Base-by-base conservation (phyloP, 2,329 filamentous ascomycete species). In the Fusarium irregulare region DNA sequence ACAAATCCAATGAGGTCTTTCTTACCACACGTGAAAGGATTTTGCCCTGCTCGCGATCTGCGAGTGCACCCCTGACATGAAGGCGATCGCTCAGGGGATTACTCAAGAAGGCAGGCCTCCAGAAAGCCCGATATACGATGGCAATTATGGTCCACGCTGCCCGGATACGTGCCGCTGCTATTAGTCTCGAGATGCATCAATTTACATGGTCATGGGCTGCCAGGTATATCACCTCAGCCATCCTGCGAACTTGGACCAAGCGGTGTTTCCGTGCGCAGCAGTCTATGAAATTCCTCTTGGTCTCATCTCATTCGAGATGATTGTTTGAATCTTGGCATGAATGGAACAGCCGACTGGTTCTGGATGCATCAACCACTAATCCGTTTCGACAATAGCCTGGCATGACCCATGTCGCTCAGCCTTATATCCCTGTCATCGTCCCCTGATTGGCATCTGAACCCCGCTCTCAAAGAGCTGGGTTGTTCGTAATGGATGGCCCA, bases 391-490 rank as follows among this genome's bases (percentile, higher is more conserved):
- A 64, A 70, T 73, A 64, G 70, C 49, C 61, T 70, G 60, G 58
- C 16, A 56, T 47, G 34, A 64, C 63, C 72, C 71, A 65, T 72
- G 70, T 58, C 41, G 12, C 42, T 49, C 57, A 71, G 47, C 55
- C 65, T 61, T 72, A 58, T 37, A 71, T 61, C 73, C 72, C 64
- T 72, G 72, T 66, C 44, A 12, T 49, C 18, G 11, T 27, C 73
- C 71, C 72, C 73, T 75, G 72, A 73, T 72, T 71, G 64, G 70
- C 64, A 75, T 74, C 57, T 12, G n/a, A 46, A 57, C 67, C 55
- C 71, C 68, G 64, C 73, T 51, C 54, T 51, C 57, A 64, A 65
- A 21, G 62, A 37, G 63, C 54, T 44, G 48, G 53, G 53, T 46
- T 59, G 21, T 51, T 64, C 49, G 64, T 57, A 63, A 69, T 71